Conservation (phyloP, 148 eudicot genomes). For the Cornus florida region DNA sequence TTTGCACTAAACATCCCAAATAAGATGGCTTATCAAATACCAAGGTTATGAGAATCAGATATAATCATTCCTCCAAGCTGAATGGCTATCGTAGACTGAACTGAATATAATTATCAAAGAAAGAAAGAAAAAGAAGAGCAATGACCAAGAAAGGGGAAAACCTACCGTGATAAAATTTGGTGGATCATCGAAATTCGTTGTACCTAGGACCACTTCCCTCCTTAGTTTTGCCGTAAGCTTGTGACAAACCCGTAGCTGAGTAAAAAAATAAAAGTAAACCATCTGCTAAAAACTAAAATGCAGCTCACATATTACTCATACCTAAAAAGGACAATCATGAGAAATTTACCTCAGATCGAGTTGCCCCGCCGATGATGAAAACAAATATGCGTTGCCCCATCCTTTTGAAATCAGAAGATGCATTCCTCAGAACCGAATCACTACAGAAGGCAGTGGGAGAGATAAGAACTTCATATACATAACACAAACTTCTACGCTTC, state of each 20-base stretch:
- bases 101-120: not conserved
- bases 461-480: not conserved
- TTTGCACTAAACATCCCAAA: not conserved
- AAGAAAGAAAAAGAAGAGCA: not conserved
- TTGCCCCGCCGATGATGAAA: slow-evolving; percentile 91
- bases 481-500: not conserved
- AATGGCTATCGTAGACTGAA: not conserved
- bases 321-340: not conserved
- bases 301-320: slow-evolving; percentile 4
- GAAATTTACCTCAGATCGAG: slow-evolving; percentile 86
- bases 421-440: slow-evolving; percentile 62
- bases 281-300: not conserved
- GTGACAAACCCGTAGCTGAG: slow-evolving; percentile 87
- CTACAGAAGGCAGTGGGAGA: slow-evolving; percentile 35
- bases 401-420: slow-evolving; percentile 66
- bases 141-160: not conserved
- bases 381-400: slow-evolving; percentile 88
- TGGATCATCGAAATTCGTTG: slow-evolving; percentile 91
- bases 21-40: not conserved
- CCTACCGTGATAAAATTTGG: slow-evolving; percentile 75
- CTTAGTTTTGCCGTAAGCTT: slow-evolving; percentile 84
- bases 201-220: slow-evolving; percentile 87
- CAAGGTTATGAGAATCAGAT: not conserved
- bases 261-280: slow-evolving; percentile 15
- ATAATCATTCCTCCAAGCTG: not conserved